A percentile compares a stretch with the other conserved stretches of the same genome.
These are phyloP conservation scores for Phoma herbarum DNA, from an alignment of 2,329 filamentous ascomycete species.

Conservation along the genomic window DNA sequence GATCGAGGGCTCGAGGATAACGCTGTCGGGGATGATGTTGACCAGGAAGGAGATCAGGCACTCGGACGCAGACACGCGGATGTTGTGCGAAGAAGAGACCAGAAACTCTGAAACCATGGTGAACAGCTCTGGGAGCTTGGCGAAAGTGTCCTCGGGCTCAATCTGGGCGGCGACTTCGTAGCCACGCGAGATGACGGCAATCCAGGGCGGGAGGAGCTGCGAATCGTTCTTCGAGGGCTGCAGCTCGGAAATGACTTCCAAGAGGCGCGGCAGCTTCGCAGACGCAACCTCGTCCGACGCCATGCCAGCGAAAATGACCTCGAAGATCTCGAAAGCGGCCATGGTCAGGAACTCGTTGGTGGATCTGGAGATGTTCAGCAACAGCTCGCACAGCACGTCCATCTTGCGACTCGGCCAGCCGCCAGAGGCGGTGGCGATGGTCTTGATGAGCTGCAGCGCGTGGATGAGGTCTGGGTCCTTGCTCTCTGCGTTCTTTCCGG, in stretches of 20 bases:
- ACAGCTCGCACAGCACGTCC: conserved; percentile 85
- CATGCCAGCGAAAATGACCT: conserved; percentile 95
- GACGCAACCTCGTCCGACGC: conserved; percentile 80
- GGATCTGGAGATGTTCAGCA: conserved; percentile 87
- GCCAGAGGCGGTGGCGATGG: conserved; percentile 82
- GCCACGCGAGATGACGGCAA: conserved; percentile 91
- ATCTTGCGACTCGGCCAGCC: conserved; percentile 98
- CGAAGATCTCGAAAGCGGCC: conserved; percentile 95
- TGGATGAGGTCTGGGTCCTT: conserved; percentile 90
- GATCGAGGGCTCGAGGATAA: conserved; percentile 86
- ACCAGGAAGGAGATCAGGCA: conserved; percentile 92
- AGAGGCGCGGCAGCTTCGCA: conserved; percentile 84
- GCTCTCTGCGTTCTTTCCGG: conserved; percentile 62
- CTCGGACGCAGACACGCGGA: conserved; percentile 92
- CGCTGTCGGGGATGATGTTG: conserved; percentile 84
- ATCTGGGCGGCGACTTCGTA: conserved; percentile 94
- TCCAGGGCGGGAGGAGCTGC: conserved; percentile 93
- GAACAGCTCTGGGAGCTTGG: conserved; percentile 87
- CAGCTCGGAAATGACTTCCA: conserved; percentile 91
- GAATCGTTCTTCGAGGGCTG: conserved; percentile 93
- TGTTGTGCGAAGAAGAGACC: conserved; percentile 87
- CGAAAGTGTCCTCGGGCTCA: conserved; percentile 88
- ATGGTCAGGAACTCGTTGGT: conserved; percentile 97
- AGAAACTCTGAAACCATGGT: conserved; percentile 81
- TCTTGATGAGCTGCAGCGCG: conserved; percentile 89